A percentile compares a stretch with the other conserved stretches of the same genome.
These are phyloP conservation scores for Rhizopus arrhizus DNA, from an alignment of 371 early-diverging fungal genomes.

Conservation along the genomic window DNA sequence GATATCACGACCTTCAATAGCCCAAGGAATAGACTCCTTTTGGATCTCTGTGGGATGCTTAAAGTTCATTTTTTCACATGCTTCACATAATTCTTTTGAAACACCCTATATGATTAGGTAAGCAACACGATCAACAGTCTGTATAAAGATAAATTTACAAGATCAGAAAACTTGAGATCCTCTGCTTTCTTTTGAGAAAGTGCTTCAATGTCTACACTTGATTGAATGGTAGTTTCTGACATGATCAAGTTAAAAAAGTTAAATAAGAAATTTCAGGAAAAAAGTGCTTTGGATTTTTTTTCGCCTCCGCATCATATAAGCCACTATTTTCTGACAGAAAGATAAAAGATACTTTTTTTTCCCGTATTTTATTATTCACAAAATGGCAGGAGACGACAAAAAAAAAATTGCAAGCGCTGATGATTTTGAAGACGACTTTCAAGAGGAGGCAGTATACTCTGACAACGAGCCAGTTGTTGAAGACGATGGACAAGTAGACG, in stretches of 20 bases:
- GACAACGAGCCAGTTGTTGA: constrained; percentile 41
- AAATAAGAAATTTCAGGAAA: constrained; percentile 1
- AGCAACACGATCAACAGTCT: background rate
- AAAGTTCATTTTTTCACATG: constrained; percentile 86
- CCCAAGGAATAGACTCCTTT: constrained; percentile 85
- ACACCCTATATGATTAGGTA: constrained; percentile 62
- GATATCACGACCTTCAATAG: constrained; percentile 88
- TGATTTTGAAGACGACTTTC: constrained; percentile 70
- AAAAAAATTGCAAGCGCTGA: constrained; percentile 52
- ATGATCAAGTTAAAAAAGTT: background rate
- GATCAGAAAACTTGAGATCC: constrained; percentile 33
- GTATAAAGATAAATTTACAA: constrained; percentile 23
- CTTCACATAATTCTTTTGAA: constrained; percentile 82
- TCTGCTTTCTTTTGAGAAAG: constrained; percentile 28
- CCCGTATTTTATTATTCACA: background rate
- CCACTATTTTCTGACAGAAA: background rate
- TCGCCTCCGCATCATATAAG: background rate
- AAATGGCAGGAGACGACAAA: constrained; percentile 25
- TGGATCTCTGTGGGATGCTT: constrained; percentile 95
- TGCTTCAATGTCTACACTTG: constrained; percentile 29
- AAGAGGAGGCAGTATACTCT: constrained; percentile 51
- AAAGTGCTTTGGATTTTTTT: background rate
- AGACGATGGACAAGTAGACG: constrained; percentile 23
- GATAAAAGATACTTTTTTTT: background rate
- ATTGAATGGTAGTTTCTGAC: constrained; percentile 15